phyloP scores from a whole-genome alignment of 2,329 filamentous ascomycete species.

The Fusarium agapanthi region DNA sequence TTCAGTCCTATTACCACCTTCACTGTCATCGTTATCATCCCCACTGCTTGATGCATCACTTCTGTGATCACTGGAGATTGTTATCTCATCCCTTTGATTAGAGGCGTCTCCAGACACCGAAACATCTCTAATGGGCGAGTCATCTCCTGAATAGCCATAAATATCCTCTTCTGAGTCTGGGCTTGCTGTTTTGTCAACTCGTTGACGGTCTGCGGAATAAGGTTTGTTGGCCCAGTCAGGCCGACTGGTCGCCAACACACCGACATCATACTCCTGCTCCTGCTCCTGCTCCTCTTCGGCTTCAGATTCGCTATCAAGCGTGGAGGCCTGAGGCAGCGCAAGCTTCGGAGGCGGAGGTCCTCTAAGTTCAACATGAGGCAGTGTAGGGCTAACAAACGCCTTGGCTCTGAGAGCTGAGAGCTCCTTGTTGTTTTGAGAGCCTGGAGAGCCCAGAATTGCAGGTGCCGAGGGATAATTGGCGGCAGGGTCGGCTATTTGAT shows the following conservation, averaged over 20 bases:
- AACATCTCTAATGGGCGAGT: neutral
- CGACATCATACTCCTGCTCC: neutral
- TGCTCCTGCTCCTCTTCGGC: neutral
- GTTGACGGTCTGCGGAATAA: neutral
- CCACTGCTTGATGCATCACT: neutral
- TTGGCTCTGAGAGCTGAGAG: neutral
- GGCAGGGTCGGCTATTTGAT: neutral
- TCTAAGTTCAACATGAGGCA: neutral
- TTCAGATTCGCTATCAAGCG: neutral
- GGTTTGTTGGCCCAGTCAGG: neutral
- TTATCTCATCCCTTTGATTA: neutral
- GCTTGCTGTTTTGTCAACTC: neutral
- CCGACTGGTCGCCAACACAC: constrained; percentile 1
- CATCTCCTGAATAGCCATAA: neutral
- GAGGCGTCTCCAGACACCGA: neutral
- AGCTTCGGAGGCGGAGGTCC: neutral
- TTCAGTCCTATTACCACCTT: neutral
- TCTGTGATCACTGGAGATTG: neutral
- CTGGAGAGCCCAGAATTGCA: neutral
- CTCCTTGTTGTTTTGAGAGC: neutral
- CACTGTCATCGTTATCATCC: neutral
- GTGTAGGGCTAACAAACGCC: neutral
- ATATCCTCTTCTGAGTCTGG: neutral
- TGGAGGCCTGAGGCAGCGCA: neutral
- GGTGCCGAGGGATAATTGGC: neutral